Evolutionary conservation across 2,329 filamentous ascomycete genomes (phyloP), one percentile per base, ranked within the genome.

Genomic region (Cadophora luteo-olivacea): DNA sequence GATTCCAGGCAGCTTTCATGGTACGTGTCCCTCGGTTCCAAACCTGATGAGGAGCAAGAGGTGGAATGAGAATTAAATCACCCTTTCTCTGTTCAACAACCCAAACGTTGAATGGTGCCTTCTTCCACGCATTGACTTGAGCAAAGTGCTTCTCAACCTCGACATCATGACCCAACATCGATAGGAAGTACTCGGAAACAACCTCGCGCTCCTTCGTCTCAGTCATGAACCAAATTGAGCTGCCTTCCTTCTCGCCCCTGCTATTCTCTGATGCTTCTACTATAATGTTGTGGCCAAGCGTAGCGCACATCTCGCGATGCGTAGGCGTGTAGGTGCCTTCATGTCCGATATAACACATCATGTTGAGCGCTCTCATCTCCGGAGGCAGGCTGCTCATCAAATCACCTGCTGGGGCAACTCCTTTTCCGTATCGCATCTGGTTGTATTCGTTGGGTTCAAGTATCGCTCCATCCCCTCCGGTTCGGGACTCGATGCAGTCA

Each of bases 201-300:
- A 95, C 85, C 70, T 94, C 91, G 1, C 96, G 90, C 76, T 99
- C 96, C 75, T 96, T 97, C 45, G 90, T 94, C 78, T 97, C 94
- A 0, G 96, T 98, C 96, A 99, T 98, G 78, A 98, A 97, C 96
- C 96, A 99, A 48, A 99, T 88, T 0, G 96, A 97, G 65, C 92
- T 97, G 1, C 96, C 96, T 1, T 91, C 87, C 71, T 89, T 92
- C 77, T 96, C 92, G 4, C 91, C 92, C 62, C 91, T 84, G 65
- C 90, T 87, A 22, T 87, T 83, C 2, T 88, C 83, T 0, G 95
- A 98, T 1, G 94, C 89, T 73, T 97, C 93, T 1, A 99, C 94
- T 96, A 99, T 98, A 74, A 99, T 95, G 77, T 99, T 99, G 73
- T 99, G 96, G 0, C 96, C 95, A 14, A 98, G 82, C 45, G 92